Evolutionary conservation across 192 early-diverging fungal genomes (phyloP).

Genomic region (Backusella mclennaniae): DNA sequence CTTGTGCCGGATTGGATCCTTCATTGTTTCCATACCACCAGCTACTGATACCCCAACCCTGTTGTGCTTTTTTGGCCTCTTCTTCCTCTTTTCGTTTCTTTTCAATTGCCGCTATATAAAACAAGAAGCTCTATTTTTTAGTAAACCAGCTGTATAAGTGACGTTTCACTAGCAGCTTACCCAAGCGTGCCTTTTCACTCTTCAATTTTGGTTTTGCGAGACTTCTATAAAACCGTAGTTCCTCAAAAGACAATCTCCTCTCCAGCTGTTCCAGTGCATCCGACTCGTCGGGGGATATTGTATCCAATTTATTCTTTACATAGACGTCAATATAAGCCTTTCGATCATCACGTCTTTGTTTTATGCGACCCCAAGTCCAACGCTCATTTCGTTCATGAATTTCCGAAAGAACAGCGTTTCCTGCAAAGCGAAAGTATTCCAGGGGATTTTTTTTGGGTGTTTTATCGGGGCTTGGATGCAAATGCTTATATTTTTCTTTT

Average conservation of each 20-base stretch:
- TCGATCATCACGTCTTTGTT: constrained; percentile 81
- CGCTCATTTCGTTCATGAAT: constrained; percentile 82
- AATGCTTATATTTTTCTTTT: constrained; percentile 81
- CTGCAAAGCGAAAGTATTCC: constrained; percentile 82
- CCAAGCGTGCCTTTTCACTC: constrained; percentile 68
- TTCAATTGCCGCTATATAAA: constrained; percentile 25
- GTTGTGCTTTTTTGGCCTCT: constrained; percentile 33
- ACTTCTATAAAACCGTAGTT: constrained; percentile 84
- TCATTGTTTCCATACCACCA: constrained; percentile 40
- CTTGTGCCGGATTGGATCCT: not conserved
- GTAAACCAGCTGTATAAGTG: too few relatives aligned
- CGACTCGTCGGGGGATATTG: constrained; percentile 44
- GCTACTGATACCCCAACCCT: constrained; percentile 48
- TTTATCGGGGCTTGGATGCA: constrained; percentile 77
- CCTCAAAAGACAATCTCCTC: constrained; percentile 78
- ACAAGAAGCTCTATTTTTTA: too few relatives aligned
- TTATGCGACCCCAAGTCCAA: constrained; percentile 84
- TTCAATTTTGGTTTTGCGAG: constrained; percentile 71
- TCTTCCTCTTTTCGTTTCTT: constrained; percentile 26
- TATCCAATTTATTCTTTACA: constrained; percentile 54
- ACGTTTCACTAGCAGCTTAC: not conserved
- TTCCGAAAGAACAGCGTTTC: constrained; percentile 75
- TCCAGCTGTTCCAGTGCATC: constrained; percentile 67
- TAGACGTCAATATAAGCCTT: constrained; percentile 75
- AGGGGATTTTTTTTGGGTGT: constrained; percentile 81